Evolutionary conservation across 2,329 filamentous ascomycete species (phyloP), one percentile per base, ranked within the genome.

Genomic region (Hypoxylon sp.): DNA sequence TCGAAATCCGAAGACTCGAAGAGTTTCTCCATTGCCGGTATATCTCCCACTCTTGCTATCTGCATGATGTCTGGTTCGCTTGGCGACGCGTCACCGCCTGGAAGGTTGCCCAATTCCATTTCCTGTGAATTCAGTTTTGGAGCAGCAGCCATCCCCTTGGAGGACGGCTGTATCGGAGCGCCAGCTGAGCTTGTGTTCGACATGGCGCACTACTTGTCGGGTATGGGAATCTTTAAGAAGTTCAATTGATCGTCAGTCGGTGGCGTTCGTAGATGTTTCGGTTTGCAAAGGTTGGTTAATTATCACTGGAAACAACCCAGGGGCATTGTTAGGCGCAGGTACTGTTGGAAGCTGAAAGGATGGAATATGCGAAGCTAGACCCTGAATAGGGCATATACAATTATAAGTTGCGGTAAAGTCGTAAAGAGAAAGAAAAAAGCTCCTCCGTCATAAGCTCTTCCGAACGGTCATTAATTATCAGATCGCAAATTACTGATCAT

Each of bases 41-140:
- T 87, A 75, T 99, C 93, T 59, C 96, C 95, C 70, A 97, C 79
- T 63, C 95, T 86, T 41, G 95, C 93, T 76, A 97, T 81, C 81
- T 97, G 94, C 94, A 99, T 98, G 70, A 99, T 90, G 80, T 99
- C 94, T 70, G 92, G 86, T 73, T 92, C 88, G 3, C 75, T 70
- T 4, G 75, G 67, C 32, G 73, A 48, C 62, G 75, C 70, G 67
- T 75, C 74, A 55, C 79, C 79, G 65, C 77, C 76, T 0, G 81
- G 77, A 28, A 87, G 74, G 69, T 76, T 79, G 11, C 83, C 84
- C 77, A 87, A 81, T 71, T 87, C 85, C 77, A 87, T 78, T 68
- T 84, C 84, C 73, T 80, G 82, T 17, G 74, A 74, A 74, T 84
- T 87, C 68, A 88, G 78, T 71, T 85, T 85, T 7, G 87, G 85